Percentiles rank a stretch among this genome's conserved stretches.
Evolutionary conservation across 2,329 filamentous ascomycete genomes (phyloP).

Genomic region (Iodosphaeria phyllophila): DNA sequence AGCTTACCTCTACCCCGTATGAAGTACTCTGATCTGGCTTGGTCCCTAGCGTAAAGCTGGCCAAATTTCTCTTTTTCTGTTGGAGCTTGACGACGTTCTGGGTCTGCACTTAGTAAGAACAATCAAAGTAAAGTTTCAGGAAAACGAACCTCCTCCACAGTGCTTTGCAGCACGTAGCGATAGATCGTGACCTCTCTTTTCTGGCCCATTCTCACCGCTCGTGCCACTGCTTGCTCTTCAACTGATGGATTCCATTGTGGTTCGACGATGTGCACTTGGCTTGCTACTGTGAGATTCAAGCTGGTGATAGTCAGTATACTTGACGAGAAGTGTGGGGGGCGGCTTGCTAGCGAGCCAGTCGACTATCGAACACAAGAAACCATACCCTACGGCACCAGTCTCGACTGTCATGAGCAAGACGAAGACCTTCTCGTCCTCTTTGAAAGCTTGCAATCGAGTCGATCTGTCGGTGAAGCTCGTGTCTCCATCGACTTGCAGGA

Average conservation of each 20-base stretch:
- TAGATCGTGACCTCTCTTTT: slow-evolving; percentile 1
- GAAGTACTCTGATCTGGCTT: too few relatives aligned
- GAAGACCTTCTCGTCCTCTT: background rate
- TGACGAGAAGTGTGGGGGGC: background rate
- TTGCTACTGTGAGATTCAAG: slow-evolving; percentile 1
- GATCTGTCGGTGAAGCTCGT: background rate
- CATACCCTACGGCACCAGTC: slow-evolving; percentile 3
- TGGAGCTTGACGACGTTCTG: too few relatives aligned
- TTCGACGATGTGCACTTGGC: slow-evolving; percentile 1
- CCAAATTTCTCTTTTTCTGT: too few relatives aligned
- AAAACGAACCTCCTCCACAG: slow-evolving; percentile 2
- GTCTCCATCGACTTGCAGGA: slow-evolving; percentile 1
- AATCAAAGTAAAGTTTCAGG: too few relatives aligned
- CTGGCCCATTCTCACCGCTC: slow-evolving; percentile 2
- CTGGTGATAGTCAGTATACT: background rate
- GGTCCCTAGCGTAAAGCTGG: too few relatives aligned
- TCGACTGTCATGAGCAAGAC: slow-evolving; percentile 2
- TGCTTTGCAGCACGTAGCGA: slow-evolving; percentile 2
- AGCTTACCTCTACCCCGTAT: too few relatives aligned
- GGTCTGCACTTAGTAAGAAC: too few relatives aligned
- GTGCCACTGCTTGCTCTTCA: slow-evolving; percentile 2
- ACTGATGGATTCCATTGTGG: slow-evolving; percentile 3
- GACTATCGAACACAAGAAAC: too few relatives aligned
- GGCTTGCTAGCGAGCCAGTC: too few relatives aligned
- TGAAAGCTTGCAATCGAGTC: background rate